Evolutionary conservation across 805 yeast genomes (phyloP), one percentile per base, ranked within the genome.

Genomic region (Yarrowia bubula): DNA sequence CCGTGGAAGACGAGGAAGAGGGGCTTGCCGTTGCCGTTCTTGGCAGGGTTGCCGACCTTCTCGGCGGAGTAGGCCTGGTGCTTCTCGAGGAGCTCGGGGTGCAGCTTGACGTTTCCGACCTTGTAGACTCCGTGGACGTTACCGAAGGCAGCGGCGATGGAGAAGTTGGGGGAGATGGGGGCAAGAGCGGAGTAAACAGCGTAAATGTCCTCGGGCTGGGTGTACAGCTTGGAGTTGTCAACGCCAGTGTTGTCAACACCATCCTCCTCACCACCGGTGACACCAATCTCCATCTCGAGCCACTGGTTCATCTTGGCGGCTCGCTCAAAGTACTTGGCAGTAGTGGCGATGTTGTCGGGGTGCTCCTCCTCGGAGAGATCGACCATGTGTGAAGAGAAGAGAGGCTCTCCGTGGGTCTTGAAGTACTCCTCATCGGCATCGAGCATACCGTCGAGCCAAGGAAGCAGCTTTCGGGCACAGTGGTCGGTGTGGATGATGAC

Each of bases 241-340:
- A 90, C 97, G 79, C 86, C 84, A 81, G 93, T 96, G 86, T 95
- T 95, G 88, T 95, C 95, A 76, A 95, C 99, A 87, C 99, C 99
- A 78, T 95, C 99, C 83, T 95, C 99, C 85, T 95, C 99, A 88
- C 99, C 99, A 83, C 99, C 99, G 79, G 99, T 95, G 87, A 95
- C 95, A 87, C 99, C 99, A 78, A 95, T 95, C 85, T 95, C 99
- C 99, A 95, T 95, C 86, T 95, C 99, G 78, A 95, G 86, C 95
- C 95, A 95, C 84, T 93, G 98, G 82, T 86, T 84, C 86, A 93
- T 84, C 83, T 89, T 91, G 79, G 96, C 81, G 87, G 90, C 91
- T 82, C 96, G 90, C 79, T 83, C 84, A 83, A 95, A 93, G 87
- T 95, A 95, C 82, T 90, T 88, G 80, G 81, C 96, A 85, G 98